Base-by-base conservation (phyloP, 768 basidiomycete species). In the Tricholoma bakamatsutake region DNA sequence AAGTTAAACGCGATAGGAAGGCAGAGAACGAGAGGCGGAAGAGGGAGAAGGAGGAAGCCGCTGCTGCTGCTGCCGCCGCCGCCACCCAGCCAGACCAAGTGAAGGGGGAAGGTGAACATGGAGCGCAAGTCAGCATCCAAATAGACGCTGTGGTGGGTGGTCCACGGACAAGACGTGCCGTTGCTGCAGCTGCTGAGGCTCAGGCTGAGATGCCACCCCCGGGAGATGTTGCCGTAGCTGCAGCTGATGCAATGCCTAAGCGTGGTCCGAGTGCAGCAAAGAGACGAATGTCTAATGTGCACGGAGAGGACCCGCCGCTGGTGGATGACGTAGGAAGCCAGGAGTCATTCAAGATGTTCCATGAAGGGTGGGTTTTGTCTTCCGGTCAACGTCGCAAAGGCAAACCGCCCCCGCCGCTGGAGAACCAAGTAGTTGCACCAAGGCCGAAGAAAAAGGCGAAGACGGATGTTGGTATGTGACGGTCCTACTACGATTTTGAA, bases 321-420 rank as follows among this genome's bases (percentile, higher is more conserved):
- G 85, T 91, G 2, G 79, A 84, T n/a, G 76, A 84, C 40, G 82
- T 95, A 31, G 88, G 87, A 64, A 78, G 80, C 42, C 79, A 81
- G 53, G 80, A 80, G 42, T 86, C 85, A 17, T 97, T 96, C 75
- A 80, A 76, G 64, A 70, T 86, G 71, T 96, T 96, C 71, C 87
- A 97, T 56, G 75, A 77, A 21, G 93, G 93, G 0, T 95, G 92
- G 93, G 90, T 96, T 7, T 71, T 95, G 12, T 89, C 91, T 21
- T 75, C 83, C 2, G 89, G 87, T 33, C 80, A 83, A 51, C 80
- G 82, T 60, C 78, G 93, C 31, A 80, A 84, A 30, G 83, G 83
- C 18, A 73, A 88, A 12, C 15, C 46, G 11, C n/a, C 46, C 9
- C 67, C 70, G 18, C 64, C 74, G 12, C 58, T 76, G 9, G 82